Conservation (phyloP, 129 eudicot species). For the Centella asiatica region DNA sequence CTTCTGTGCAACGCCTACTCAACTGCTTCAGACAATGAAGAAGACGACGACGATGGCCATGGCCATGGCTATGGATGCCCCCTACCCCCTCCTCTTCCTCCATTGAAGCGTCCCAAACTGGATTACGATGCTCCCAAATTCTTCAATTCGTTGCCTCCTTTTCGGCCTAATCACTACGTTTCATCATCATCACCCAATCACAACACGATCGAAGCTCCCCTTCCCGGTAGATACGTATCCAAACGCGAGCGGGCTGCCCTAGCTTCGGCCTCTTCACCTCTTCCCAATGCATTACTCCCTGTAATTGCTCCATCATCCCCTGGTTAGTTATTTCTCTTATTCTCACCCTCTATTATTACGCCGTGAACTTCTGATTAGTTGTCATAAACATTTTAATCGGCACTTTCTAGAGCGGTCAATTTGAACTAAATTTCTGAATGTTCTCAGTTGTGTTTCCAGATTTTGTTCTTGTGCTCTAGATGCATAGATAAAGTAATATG, state of each 20-base stretch:
- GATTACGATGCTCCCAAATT: background rate
- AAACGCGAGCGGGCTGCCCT: slow-evolving; percentile 73
- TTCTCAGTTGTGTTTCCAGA: background rate
- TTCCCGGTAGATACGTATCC: slow-evolving; percentile 77
- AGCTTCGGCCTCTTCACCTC: slow-evolving; percentile 19
- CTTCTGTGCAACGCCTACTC: background rate
- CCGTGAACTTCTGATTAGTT: no score
- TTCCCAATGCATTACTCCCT: slow-evolving; percentile 18
- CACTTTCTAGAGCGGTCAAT: no score
- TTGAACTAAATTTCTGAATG: no score
- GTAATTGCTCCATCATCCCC: slow-evolving; percentile 20
- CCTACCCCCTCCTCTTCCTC: background rate
- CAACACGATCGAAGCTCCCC: slow-evolving; percentile 44
- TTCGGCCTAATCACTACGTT: no score
- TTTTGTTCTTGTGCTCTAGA: background rate
- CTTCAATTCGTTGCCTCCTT: background rate
- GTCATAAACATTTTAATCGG: no score
- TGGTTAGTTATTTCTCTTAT: slow-evolving; percentile 30
- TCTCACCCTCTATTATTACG: no score
- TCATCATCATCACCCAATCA: no score
- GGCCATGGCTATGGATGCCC: background rate
- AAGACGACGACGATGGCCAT: background rate
- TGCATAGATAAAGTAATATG: background rate
- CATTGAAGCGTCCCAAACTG: background rate
- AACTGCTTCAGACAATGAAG: background rate